Conservation (phyloP, 2,329 filamentous ascomycete species). For the Aureobasidium sp. region DNA sequence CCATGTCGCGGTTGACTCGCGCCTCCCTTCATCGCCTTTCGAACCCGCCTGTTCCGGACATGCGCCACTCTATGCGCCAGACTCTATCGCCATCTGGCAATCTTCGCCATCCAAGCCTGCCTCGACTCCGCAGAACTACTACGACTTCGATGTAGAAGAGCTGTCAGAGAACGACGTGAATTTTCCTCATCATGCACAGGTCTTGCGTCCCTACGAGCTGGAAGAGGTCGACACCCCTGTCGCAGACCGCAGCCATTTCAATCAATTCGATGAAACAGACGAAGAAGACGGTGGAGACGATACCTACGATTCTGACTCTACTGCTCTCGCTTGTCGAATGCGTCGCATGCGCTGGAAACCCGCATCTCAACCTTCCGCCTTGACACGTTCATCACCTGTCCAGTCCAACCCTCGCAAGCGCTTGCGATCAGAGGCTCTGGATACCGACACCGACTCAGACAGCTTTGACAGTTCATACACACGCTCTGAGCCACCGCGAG, state of each 20-base stretch:
- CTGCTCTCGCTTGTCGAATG: neutral
- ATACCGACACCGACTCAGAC: conserved; percentile 1
- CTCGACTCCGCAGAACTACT: conserved; percentile 6
- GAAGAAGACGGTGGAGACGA: neutral
- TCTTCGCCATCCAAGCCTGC: neutral
- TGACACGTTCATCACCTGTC: neutral
- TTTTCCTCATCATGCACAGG: conserved; percentile 34
- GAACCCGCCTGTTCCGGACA: neutral
- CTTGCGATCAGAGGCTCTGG: neutral
- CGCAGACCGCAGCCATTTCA: neutral
- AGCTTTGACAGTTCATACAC: neutral
- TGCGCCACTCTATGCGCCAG: neutral
- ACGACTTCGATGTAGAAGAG: conserved; percentile 35
- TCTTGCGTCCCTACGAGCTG: conserved; percentile 36
- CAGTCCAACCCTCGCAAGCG: neutral
- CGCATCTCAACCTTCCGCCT: neutral
- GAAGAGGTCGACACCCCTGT: conserved; percentile 30
- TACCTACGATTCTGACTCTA: neutral
- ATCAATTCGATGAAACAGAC: neutral
- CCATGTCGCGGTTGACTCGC: neutral
- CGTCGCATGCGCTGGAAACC: conserved; percentile 3
- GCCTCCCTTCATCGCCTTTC: neutral
- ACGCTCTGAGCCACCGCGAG: neutral
- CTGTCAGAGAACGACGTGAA: conserved; percentile 28
- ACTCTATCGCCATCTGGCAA: neutral